phyloP scores from a whole-genome alignment of 2,329 filamentous ascomycete species.

The Fusarium palustre region DNA sequence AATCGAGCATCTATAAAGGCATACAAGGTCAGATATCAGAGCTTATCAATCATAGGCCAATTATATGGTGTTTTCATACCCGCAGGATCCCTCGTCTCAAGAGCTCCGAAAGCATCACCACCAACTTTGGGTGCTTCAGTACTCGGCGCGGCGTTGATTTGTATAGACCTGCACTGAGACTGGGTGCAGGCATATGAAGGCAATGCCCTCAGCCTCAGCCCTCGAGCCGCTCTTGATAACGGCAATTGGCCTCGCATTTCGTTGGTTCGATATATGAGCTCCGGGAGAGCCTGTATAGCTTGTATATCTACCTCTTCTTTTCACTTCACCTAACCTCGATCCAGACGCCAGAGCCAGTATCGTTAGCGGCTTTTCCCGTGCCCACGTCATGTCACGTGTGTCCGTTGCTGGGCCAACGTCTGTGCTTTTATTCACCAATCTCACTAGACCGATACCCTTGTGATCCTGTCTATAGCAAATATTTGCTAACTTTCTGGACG shows the following conservation, averaged over 20 bases:
- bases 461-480: slow-evolving; percentile 34
- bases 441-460: slow-evolving; percentile 29
- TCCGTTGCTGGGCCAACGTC: slow-evolving; percentile 44
- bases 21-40: slow-evolving; percentile 27
- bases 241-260: slow-evolving; percentile 60
- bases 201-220: slow-evolving; percentile 47
- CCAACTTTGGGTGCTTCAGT: slow-evolving; percentile 64
- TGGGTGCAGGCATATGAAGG: slow-evolving; percentile 62
- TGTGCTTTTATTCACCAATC: slow-evolving; percentile 18
- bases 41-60: slow-evolving; percentile 3
- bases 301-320: slow-evolving; percentile 26
- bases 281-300: slow-evolving; percentile 34
- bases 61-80: slow-evolving; percentile 54
- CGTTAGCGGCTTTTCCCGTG: slow-evolving; percentile 51
- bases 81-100: slow-evolving; percentile 61
- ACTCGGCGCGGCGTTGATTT: slow-evolving; percentile 71
- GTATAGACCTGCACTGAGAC: slow-evolving; percentile 70
- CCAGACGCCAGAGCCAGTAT: slow-evolving; percentile 24
- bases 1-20: slow-evolving; percentile 86
- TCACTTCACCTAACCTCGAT: slow-evolving; percentile 18
- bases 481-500: slow-evolving; percentile 38
- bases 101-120: slow-evolving; percentile 67
- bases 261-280: slow-evolving; percentile 37
- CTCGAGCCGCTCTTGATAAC: slow-evolving; percentile 53
- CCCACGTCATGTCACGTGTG: slow-evolving; percentile 46